phyloP scores from a whole-genome alignment of 23 red algal genomes.

The Porphyridium purpureum region DNA sequence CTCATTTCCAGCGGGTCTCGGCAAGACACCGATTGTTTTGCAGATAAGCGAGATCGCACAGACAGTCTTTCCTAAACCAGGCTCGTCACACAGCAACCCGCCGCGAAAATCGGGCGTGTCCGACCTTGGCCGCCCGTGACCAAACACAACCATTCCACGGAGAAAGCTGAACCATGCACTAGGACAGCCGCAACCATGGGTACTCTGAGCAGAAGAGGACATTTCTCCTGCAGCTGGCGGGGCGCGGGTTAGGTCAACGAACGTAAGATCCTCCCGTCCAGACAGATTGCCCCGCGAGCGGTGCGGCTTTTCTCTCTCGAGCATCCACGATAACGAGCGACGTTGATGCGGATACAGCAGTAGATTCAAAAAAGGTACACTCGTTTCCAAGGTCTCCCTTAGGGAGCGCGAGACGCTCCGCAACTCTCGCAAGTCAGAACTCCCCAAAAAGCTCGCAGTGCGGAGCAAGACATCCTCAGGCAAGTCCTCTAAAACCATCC shows the following conservation, averaged over 20 bases:
- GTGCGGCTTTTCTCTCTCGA: conserved; percentile 12
- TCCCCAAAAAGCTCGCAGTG: too few relatives aligned
- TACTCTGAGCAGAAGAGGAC: background rate
- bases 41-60: conserved; percentile 51
- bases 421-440: too few relatives aligned
- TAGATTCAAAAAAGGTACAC: conserved; percentile 7
- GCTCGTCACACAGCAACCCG: conserved; percentile 90
- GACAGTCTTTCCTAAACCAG: conserved; percentile 94
- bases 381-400: too few relatives aligned
- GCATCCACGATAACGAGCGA: conserved; percentile 15
- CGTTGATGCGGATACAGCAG: conserved; percentile 50
- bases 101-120: conserved; percentile 12
- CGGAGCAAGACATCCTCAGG: too few relatives aligned
- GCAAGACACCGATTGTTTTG: conserved; percentile 46
- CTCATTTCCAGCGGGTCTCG: too few relatives aligned
- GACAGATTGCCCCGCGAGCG: background rate
- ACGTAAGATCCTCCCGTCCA: background rate
- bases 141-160: background rate
- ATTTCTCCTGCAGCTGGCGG: background rate
- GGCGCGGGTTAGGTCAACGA: background rate
- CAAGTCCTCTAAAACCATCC: too few relatives aligned
- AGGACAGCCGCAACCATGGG: conserved; percentile 9
- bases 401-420: too few relatives aligned
- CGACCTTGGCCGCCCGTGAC: background rate
- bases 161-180: conserved; percentile 13